Evolutionary conservation across 352 stramenopile genomes (phyloP).

Genomic region (Labyrinthula sp.): DNA sequence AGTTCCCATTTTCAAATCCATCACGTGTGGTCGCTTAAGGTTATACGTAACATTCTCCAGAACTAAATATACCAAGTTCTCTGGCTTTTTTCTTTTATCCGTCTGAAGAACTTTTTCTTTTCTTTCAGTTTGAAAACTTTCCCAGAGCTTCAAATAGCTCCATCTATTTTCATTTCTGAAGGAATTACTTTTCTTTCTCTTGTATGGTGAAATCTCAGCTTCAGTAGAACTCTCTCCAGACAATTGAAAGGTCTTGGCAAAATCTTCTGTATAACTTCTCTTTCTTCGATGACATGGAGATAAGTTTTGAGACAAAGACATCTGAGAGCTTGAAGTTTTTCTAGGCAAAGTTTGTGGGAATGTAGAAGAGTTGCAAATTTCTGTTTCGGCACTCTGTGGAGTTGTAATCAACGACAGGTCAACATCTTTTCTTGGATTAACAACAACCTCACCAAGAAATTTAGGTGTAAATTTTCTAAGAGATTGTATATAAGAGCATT

Average conservation of each 20-base stretch:
- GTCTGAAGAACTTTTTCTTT: conserved; percentile 27
- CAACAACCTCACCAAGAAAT: conserved; percentile 19
- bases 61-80: conserved; percentile 25
- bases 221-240: not conserved
- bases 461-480: conserved; percentile 1
- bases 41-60: conserved; percentile 23
- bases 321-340: not conserved
- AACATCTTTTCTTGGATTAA: conserved; percentile 22
- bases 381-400: not conserved
- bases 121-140: conserved; percentile 5
- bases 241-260: not conserved
- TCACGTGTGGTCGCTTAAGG: conserved; percentile 7
- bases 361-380: not conserved
- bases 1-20: conserved; percentile 22
- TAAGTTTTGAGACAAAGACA: not conserved
- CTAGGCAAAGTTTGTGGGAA: conserved; percentile 1
- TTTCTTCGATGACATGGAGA: not conserved
- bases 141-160: conserved; percentile 19
- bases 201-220: not conserved
- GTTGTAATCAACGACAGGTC: conserved; percentile 9
- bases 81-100: conserved; percentile 11
- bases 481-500: not conserved
- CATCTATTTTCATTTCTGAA: not conserved
- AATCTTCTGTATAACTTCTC: not conserved
- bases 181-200: conserved; percentile 6